Evolutionary conservation across 129 eudicot genomes (phyloP).

Genomic region (Flaveria ramosissima): DNA sequence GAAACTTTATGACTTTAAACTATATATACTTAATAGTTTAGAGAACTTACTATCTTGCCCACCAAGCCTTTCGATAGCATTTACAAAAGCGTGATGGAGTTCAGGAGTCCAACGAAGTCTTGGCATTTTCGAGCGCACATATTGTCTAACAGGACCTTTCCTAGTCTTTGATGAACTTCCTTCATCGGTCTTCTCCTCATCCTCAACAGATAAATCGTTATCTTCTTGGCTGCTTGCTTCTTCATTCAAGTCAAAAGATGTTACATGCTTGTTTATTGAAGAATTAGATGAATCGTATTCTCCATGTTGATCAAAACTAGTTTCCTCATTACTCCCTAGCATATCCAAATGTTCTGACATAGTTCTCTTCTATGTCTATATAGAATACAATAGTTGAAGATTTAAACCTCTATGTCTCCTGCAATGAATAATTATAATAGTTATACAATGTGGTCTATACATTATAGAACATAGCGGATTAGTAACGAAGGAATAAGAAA

Average conservation of each 20-base stretch:
- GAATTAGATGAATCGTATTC: slow-evolving; percentile 40
- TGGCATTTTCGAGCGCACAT: slow-evolving; percentile 76
- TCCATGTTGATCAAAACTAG: slow-evolving; percentile 28
- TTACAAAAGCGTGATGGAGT: slow-evolving; percentile 80
- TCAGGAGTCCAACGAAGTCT: slow-evolving; percentile 95
- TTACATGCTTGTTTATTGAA: slow-evolving; percentile 39
- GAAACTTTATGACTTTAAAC: not conserved
- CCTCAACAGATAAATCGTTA: slow-evolving; percentile 28
- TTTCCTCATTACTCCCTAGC: slow-evolving; percentile 27
- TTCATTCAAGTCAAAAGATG: slow-evolving; percentile 71
- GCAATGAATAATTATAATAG: slow-evolving; percentile 13
- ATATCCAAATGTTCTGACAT: slow-evolving; percentile 42
- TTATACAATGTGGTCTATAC: not conserved
- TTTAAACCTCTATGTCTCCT: slow-evolving; percentile 16
- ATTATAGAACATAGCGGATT: slow-evolving; percentile 16
- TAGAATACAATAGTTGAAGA: slow-evolving; percentile 18
- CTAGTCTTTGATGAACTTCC: slow-evolving; percentile 39
- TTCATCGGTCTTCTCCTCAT: slow-evolving; percentile 30
- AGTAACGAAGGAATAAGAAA: slow-evolving; percentile 14
- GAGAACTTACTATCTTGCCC: slow-evolving; percentile 84
- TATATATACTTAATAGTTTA: not conserved
- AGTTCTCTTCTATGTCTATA: not conserved
- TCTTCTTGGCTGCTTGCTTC: slow-evolving; percentile 48
- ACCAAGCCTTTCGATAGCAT: slow-evolving; percentile 77
- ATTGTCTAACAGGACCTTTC: slow-evolving; percentile 58